Base-by-base conservation (phyloP, 1,284 basidiomycete genomes). In the Cutaneotrichosporon sp. region DNA sequence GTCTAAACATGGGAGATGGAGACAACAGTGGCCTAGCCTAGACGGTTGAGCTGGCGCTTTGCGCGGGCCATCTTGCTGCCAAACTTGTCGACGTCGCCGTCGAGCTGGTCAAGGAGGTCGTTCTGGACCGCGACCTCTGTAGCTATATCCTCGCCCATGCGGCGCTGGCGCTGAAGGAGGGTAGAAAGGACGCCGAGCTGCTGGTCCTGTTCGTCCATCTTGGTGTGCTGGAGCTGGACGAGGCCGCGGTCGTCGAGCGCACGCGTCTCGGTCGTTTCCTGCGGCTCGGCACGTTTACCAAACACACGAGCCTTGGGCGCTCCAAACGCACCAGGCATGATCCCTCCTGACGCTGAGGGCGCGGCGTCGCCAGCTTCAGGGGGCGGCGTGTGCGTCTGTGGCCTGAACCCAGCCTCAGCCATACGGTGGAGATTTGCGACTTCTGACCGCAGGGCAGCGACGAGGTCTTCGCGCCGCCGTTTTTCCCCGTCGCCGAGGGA, bases 141-240 rank as follows among this genome's bases (percentile, higher is more conserved):
- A 53, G 83, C 80, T 59, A 98, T 97, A 15, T 91, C 90, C 59
- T 88, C 79, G 10, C 93, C 94, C 43, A 97, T 81, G 51, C 87
- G 83, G 61, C 84, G 81, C 76, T 97, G 93, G 38, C 90, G 80
- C 58, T 83, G 82, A n/a, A 98, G 77, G 54, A 96, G 84, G 0
- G 87, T 81, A 0, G 87, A 84, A 36, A 98, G 78, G 59, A 85
- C 82, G 12, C 84, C 78, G 22, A 96, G 80, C 66, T 93, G 87
- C 26, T 78, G 68, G 66, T 97, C 93, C 73, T 98, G 94, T 54
- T 85, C 79, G 43, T 84, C 80, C 71, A 97, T 86, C 72, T 88
- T 84, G 20, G 78, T 77, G 61, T 86, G 80, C 70, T 97, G 93
- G 51, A 93, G 77, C 60, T 85, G 81, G 20, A 93, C 68, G 26